Conservation (phyloP, 371 early-diverging fungal species). For the Conidiobolus incongruus region DNA sequence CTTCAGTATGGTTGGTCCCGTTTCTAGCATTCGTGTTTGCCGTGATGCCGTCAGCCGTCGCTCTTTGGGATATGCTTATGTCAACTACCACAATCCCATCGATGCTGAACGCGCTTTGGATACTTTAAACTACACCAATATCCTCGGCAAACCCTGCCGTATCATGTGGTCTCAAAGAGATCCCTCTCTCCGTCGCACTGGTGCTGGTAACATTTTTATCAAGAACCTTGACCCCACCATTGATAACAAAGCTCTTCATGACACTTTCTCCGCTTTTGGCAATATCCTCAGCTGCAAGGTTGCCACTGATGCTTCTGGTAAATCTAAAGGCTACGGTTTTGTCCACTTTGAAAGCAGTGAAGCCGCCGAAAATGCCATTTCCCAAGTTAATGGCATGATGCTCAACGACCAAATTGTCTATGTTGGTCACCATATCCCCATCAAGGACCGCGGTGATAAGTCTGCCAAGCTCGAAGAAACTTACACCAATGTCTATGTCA, state of each 20-base stretch:
- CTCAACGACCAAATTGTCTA: constrained; percentile 88
- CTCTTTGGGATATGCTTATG: constrained; percentile 94
- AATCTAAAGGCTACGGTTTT: constrained; percentile 92
- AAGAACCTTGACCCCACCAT: constrained; percentile 95
- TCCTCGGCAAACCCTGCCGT: constrained; percentile 88
- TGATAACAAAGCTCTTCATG: constrained; percentile 96
- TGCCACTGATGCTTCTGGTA: constrained; percentile 58
- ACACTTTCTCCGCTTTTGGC: constrained; percentile 98
- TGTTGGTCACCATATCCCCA: constrained; percentile 80
- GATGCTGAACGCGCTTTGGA: constrained; percentile 89
- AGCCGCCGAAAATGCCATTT: constrained; percentile 90
- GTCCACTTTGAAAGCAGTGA: constrained; percentile 96
- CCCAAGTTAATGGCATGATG: constrained; percentile 95
- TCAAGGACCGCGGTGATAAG: constrained; percentile 84
- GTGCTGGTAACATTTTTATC: constrained; percentile 97
- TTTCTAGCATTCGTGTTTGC: constrained; percentile 94
- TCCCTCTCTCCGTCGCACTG: constrained; percentile 81
- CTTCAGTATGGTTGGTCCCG: constrained; percentile 88
- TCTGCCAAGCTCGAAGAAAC: constrained; percentile 73
- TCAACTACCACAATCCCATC: constrained; percentile 70
- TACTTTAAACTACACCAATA: constrained; percentile 77
- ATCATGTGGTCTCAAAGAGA: constrained; percentile 99
- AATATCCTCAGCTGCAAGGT: constrained; percentile 98
- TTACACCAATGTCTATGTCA: constrained; percentile 97
- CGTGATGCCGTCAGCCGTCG: constrained; percentile 94